A percentile compares a stretch with the other conserved stretches of the same genome.
Evolutionary conservation across 2,329 filamentous ascomycete species (phyloP).

Genomic region (Aspergillus fructus): DNA sequence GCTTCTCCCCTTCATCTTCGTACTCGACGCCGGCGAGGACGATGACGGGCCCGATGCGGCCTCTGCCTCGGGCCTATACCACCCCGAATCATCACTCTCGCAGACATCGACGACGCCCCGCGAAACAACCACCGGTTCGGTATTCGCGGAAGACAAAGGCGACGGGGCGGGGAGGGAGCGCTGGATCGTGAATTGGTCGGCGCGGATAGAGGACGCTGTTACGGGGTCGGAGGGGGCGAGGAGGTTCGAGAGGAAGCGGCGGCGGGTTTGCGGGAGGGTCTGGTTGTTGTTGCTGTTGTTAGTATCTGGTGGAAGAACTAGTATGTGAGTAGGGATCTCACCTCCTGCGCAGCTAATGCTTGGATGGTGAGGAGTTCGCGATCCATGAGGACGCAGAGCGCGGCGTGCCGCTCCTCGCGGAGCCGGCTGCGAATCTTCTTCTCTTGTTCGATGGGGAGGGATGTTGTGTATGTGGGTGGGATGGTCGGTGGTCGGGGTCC

Average conservation of each 20-base stretch:
- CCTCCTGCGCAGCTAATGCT: conserved; percentile 38
- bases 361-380: conserved; percentile 42
- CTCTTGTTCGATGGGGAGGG: conserved; percentile 17
- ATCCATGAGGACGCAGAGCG: conserved; percentile 39
- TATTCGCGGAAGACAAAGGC: conserved; percentile 1
- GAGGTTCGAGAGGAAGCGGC: conserved; percentile 36
- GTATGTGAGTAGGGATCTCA: conserved; percentile 16
- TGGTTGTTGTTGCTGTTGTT: conserved; percentile 12
- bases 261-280: conserved; percentile 41
- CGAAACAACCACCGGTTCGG: conserved; percentile 14
- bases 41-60: neutral
- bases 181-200: conserved; percentile 27
- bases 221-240: conserved; percentile 29
- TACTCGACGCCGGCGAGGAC: neutral
- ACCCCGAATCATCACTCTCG: conserved; percentile 24
- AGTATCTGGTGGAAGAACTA: neutral
- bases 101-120: conserved; percentile 22
- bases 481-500: conserved; percentile 9
- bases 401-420: conserved; percentile 38
- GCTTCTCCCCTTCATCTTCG: conserved; percentile 6
- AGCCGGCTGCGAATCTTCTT: conserved; percentile 24
- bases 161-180: neutral
- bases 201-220: conserved; percentile 28
- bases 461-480: conserved; percentile 13
- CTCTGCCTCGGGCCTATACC: conserved; percentile 14